Evolutionary conservation across 1,284 basidiomycete genomes (phyloP).

Genomic region (Sutorius eximius): DNA sequence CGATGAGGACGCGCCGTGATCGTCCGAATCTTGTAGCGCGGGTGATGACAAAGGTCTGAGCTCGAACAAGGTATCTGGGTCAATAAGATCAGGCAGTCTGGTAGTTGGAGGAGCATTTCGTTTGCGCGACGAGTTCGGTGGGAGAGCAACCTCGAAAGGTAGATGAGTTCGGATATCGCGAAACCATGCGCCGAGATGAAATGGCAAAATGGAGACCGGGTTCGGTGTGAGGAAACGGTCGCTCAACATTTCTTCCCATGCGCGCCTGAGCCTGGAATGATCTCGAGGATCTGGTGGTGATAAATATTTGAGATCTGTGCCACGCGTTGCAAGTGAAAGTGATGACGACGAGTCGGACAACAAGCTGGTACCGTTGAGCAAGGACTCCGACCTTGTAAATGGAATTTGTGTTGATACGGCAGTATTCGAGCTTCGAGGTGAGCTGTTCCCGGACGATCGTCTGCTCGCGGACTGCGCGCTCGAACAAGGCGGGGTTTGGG

Average conservation of each 20-base stretch:
- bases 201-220: conserved; percentile 60
- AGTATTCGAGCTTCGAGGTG: conserved; percentile 32
- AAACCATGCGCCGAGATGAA: conserved; percentile 65
- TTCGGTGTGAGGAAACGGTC: conserved; percentile 56
- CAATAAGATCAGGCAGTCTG: conserved; percentile 21
- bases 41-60: conserved; percentile 30
- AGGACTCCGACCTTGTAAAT: conserved; percentile 31
- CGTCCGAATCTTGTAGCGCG: conserved; percentile 16
- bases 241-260: conserved; percentile 70
- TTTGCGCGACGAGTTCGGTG: conserved; percentile 44
- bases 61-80: conserved; percentile 33
- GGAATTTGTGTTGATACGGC: conserved; percentile 19
- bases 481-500: conserved; percentile 27
- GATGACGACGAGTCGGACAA: conserved; percentile 18
- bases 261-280: conserved; percentile 57
- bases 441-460: conserved; percentile 22
- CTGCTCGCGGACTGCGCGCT: conserved; percentile 12
- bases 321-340: conserved; percentile 19
- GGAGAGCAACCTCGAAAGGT: conserved; percentile 54
- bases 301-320: conserved; percentile 9
- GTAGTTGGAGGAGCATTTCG: conserved; percentile 8
- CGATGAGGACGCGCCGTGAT: conserved; percentile 9
- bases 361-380: conserved; percentile 8
- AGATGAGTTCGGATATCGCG: conserved; percentile 51
- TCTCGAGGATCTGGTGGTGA: conserved; percentile 51